phyloP scores from a whole-genome alignment of 2,329 filamentous ascomycete species.

The Monilinia polystroma region DNA sequence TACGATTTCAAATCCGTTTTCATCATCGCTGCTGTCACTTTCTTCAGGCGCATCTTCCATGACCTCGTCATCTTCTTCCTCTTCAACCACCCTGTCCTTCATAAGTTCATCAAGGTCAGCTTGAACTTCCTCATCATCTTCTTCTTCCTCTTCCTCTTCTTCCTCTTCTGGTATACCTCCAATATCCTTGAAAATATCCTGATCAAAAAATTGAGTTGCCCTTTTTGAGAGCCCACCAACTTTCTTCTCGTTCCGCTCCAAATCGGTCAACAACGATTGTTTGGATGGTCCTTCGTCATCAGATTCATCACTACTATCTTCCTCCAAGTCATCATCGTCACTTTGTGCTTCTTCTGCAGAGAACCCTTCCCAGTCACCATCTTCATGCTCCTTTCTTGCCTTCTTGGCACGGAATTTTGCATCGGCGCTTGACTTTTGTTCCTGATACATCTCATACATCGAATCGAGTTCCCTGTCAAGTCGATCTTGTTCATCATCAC shows the following conservation, averaged over 20 bases:
- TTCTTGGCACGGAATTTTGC: slow-evolving; percentile 91
- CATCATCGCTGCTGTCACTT: slow-evolving; percentile 39
- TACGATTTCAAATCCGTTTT: slow-evolving; percentile 62
- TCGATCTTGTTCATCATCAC: slow-evolving; percentile 76
- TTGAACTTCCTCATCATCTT: slow-evolving; percentile 46
- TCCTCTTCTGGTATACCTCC: slow-evolving; percentile 62
- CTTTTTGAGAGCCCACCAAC: slow-evolving; percentile 72
- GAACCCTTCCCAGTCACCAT: slow-evolving; percentile 91
- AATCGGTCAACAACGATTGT: slow-evolving; percentile 58
- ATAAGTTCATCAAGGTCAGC: slow-evolving; percentile 42
- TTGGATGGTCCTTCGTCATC: slow-evolving; percentile 52
- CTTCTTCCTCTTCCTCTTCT: slow-evolving; percentile 44
- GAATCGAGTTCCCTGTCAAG: slow-evolving; percentile 83
- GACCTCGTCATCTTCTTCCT: slow-evolving; percentile 39
- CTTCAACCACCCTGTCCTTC: slow-evolving; percentile 29
- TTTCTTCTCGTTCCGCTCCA: slow-evolving; percentile 54
- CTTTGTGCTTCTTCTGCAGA: slow-evolving; percentile 62
- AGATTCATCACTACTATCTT: slow-evolving; percentile 62
- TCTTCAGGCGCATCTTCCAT: slow-evolving; percentile 28
- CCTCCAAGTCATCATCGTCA: slow-evolving; percentile 58
- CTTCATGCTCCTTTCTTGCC: slow-evolving; percentile 74
- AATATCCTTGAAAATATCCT: slow-evolving; percentile 89
- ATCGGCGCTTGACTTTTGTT: slow-evolving; percentile 74
- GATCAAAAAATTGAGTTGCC: slow-evolving; percentile 86
- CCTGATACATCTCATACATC: slow-evolving; percentile 84